Base-by-base conservation (phyloP, 2,329 filamentous ascomycete genomes). In the Colletotrichum australisinense region DNA sequence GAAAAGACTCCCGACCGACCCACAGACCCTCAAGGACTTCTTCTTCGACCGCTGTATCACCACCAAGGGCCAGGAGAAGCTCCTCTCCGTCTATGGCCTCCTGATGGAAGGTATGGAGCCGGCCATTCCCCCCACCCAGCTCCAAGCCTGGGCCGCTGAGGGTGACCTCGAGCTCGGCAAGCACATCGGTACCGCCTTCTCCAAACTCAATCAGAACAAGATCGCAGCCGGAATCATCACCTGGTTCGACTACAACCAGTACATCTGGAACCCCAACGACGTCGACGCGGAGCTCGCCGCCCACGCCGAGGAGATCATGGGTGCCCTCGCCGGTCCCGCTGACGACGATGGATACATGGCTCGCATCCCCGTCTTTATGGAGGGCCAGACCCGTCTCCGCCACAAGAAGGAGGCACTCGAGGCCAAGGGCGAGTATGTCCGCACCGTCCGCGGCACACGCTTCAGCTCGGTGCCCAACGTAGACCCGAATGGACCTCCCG, bases 261-360 rank as follows among this genome's bases (percentile, higher is more conserved):
- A 49, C 59, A 57, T 69, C 28, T 69, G 67, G 67, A 62, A 69
- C 52, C 9, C 52, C 35, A 38, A 42, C n/a, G 58, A 42, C 28
- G 35, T 42, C 35, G 38, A 49, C 28, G 24, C 55, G 12, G 55
- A 32, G 28, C 28, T 57, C 24, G 55, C 12, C 28, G 55, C 55
- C 55, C 14, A n/a, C 14, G 30, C 26, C 56, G 56, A 58, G 16
- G 56, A 58, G 56, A 30, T 16, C 26, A 26, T 58, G 14, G 59
- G 22, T 12, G 32, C 59, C 11, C 4, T 32, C 38, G 24, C 42
- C 8, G 42, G 59, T 16, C 38, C 59, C 14, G 35, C 16, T 22
- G 14, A 11, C 22, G 38, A 63, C 22, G 26, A n/a, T 22, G 12
- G 26, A 5, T 28, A 24, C 24, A 8, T 24, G 12, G 22, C 22